Percentiles rank a stretch among this genome's conserved stretches.
phyloP scores from a whole-genome alignment of 371 early-diverging fungal species.

The Vairimorpha apis region DNA sequence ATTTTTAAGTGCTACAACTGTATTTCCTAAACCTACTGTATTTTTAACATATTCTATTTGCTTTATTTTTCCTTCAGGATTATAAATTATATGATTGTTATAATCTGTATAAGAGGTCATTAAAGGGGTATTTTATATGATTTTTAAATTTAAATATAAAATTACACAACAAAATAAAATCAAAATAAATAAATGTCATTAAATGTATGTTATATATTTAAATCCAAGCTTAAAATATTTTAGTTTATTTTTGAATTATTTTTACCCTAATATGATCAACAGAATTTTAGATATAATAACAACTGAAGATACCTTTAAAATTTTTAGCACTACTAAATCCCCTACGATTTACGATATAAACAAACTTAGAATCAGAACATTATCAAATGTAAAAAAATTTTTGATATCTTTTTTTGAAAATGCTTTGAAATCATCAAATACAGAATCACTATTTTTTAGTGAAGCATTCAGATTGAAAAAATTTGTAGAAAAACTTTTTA shows the following conservation, averaged over 20 bases:
- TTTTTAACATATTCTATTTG: conserved; percentile 55
- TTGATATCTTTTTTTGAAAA: conserved; percentile 27
- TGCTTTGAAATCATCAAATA: background rate
- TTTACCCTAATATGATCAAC: conserved; percentile 22
- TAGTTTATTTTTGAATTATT: background rate
- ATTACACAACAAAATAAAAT: too few species aligned
- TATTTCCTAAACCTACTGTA: conserved; percentile 58
- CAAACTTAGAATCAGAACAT: conserved; percentile 16
- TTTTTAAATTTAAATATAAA: too few species aligned
- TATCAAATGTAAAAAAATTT: conserved; percentile 18
- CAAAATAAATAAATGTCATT: too few species aligned
- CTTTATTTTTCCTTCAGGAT: conserved; percentile 61
- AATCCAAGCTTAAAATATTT: too few species aligned
- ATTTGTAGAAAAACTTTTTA: conserved; percentile 36
- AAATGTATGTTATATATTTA: too few species aligned
- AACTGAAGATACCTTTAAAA: conserved; percentile 36
- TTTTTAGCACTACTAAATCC: conserved; percentile 26
- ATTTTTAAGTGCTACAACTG: conserved; percentile 55
- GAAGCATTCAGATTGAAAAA: conserved; percentile 36
- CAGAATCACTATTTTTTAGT: conserved; percentile 30
- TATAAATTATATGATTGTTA: conserved; percentile 55
- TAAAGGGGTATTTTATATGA: too few species aligned
- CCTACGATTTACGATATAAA: conserved; percentile 20
- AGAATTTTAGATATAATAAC: conserved; percentile 37
- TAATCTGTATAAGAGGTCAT: conserved; percentile 55